Base-by-base conservation (phyloP, 768 basidiomycete genomes). In the Podaxis sp. region DNA sequence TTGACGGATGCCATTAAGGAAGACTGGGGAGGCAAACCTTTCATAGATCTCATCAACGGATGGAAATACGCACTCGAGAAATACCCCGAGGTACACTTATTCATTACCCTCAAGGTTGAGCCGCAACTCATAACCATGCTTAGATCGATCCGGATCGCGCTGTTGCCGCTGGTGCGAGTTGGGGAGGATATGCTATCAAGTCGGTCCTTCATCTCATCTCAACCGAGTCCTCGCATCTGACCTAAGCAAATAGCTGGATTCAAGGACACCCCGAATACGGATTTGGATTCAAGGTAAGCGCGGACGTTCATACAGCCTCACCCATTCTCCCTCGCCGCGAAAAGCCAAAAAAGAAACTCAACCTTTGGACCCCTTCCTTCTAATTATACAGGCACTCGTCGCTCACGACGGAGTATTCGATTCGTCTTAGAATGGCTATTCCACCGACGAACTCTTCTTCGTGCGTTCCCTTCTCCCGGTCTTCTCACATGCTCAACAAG, bases 381-480 rank as follows among this genome's bases (percentile, higher is more conserved):
- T 17, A 6, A 46, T 40, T 30, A 13, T 62, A 10, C 54, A 79
- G 77, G 93, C 94, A 3, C 80, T 98, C 48, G 85, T 96, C 12
- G 89, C 88, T 67, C 96, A 99, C 69, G 96, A 99, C 70, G 96
- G 96, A 8, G 91, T 95, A 72, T 95, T 95, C 66, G 90, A 93
- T 68, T 80, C 88, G 3, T 80, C 74, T 7, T 90, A 90, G 74
- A 89, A 89, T 52, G 93, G 89, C n/a, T 95, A 87, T 71, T 85
- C 89, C 13, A 98, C 95, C 10, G 96, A 98, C 56, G 93, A 96
- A 69, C 82, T 96, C 38, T 93, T 89, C 83, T 96, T 95, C 77
- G 91, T 93, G 70, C 68, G 89, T 78, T 6, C 26, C 49, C 26
- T 41, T 61, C 20, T 55, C 15, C 28, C 12, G 24, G 17, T 24